These are phyloP conservation scores for Stereum hirsutum DNA, from an alignment of 1,284 basidiomycete species.

Conservation along the genomic window DNA sequence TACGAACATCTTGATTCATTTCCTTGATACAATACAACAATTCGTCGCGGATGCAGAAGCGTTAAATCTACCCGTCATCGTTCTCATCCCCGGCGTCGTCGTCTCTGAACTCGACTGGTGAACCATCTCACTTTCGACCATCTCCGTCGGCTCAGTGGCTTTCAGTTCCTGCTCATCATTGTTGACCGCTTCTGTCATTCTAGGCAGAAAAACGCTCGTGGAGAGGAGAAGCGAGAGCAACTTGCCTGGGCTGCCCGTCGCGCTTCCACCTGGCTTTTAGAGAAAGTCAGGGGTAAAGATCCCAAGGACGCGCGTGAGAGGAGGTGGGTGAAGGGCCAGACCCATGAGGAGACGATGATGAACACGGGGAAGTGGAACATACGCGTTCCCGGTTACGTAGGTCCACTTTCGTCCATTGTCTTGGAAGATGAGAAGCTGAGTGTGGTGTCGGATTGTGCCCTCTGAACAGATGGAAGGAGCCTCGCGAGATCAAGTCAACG, in stretches of 20 bases:
- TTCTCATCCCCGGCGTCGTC: constrained; percentile 64
- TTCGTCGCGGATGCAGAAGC: constrained; percentile 55
- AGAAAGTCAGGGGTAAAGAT: constrained; percentile 54
- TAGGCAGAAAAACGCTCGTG: constrained; percentile 20
- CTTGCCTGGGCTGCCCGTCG: constrained; percentile 60
- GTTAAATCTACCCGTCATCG: constrained; percentile 35
- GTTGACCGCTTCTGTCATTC: not conserved
- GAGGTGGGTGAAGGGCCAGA: constrained; percentile 52
- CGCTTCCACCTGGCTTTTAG: constrained; percentile 63
- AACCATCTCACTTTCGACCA: too few species aligned
- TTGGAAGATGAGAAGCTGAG: not conserved
- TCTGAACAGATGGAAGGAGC: too few species aligned
- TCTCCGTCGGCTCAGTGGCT: constrained; percentile 14
- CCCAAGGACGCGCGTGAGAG: too few species aligned
- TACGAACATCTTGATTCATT: constrained; percentile 63
- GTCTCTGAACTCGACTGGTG: constrained; percentile 69
- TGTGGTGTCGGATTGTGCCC: too few species aligned
- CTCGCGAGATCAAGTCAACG: constrained; percentile 41
- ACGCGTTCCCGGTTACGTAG: constrained; percentile 33
- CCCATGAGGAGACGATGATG: constrained; percentile 55
- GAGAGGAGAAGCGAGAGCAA: constrained; percentile 53
- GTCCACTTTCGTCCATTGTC: constrained; percentile 9
- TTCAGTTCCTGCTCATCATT: constrained; percentile 1
- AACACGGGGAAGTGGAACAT: constrained; percentile 48
- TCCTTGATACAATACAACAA: constrained; percentile 49